Evolutionary conservation across 148 eudicot species (phyloP), one percentile per base, ranked within the genome.

Genomic region (Rhododendron simsii): DNA sequence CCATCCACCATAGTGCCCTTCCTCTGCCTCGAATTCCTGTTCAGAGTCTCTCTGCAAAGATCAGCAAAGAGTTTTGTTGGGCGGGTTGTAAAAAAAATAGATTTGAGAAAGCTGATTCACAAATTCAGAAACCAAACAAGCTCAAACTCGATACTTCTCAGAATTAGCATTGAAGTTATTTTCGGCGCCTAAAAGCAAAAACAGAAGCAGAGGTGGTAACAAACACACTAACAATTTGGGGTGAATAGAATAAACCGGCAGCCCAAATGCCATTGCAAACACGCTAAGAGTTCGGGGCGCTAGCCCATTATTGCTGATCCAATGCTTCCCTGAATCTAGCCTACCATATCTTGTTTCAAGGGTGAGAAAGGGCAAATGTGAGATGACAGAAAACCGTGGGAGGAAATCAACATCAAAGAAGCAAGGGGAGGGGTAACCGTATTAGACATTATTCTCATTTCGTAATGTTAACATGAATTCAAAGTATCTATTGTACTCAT

Each of bases 1-100:
- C 97, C 97, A 95, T 84, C 98, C 97, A 55, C 98, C 96, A 61
- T 83, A 51, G 81, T 28, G 75, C 87, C 91, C 91, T 85, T 91
- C 90, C 88, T 90, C 95, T 28, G 77, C 91, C 23, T 84, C 86
- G 55, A 69, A 81, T 73, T 26, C 94, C 41, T 90, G 88, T 83
- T 86, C 85, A 83, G 74, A 78, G 61, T 86, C 83, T 39, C 78
- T 85, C 94, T 92, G 91, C 85, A 80, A 53, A 47, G 75, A 44
- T 85, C 33, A 51, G 18, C 45, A 13, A 59, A 81, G 20, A 71
- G 39, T 28, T 71, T 71, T 69, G 33, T n/a, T 67, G 4, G 35
- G 74, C 12, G 3, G 3, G 2, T 39, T 37, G 44, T 30, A 5
- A 33, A 15, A 37, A 20, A 77, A 20, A 7, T 41, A 77, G 12